Conservation (phyloP, 192 early-diverging fungal genomes). For the Podila verticillata region DNA sequence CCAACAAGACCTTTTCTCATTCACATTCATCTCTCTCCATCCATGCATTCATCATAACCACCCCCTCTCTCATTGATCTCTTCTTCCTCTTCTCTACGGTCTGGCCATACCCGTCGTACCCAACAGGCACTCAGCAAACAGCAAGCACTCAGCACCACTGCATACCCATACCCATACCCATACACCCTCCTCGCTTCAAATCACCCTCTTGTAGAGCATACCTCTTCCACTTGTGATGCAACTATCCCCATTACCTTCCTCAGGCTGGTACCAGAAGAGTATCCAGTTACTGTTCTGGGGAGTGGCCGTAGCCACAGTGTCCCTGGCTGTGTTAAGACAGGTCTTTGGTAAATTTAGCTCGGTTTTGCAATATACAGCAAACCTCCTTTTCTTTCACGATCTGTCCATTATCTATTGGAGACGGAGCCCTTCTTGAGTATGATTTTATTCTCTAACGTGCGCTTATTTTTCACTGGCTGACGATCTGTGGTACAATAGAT, state of each 20-base stretch:
- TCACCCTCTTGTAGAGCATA: background rate
- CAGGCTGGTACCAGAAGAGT: background rate
- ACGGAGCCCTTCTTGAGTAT: too few relatives aligned
- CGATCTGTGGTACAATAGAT: conserved; percentile 23
- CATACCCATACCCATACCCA: too few relatives aligned
- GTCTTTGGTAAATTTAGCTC: conserved; percentile 10
- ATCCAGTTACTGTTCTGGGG: conserved; percentile 15
- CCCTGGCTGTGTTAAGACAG: conserved; percentile 13
- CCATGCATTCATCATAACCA: conserved; percentile 5
- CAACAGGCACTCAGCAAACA: background rate
- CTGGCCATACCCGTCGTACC: background rate
- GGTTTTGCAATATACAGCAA: background rate
- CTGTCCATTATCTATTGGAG: too few relatives aligned
- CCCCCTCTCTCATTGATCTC: background rate
- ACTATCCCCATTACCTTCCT: background rate
- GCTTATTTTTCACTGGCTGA: too few relatives aligned
- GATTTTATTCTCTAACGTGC: too few relatives aligned
- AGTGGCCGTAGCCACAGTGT: background rate
- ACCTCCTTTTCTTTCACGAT: background rate
- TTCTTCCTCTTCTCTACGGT: background rate
- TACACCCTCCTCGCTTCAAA: background rate
- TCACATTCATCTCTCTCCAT: background rate
- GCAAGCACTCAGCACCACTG: background rate
- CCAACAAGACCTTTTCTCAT: background rate
- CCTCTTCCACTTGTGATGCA: background rate